Conservation (phyloP, 768 basidiomycete genomes). For the Tulasnella sp. region DNA sequence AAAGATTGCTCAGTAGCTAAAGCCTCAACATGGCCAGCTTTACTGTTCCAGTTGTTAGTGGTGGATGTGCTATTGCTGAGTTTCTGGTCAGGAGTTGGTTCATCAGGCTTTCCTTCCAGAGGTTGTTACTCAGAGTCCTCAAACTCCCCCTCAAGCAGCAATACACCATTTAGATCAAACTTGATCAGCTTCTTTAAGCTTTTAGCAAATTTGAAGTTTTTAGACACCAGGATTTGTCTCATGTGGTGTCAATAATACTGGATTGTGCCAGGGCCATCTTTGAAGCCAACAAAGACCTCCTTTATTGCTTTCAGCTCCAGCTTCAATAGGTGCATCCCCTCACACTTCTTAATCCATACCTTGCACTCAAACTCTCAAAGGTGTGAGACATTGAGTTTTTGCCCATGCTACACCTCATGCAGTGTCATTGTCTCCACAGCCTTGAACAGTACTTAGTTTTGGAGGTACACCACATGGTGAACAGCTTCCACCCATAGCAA, state of each 20-base stretch:
- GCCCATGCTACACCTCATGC: background rate
- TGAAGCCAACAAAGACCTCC: slow-evolving; percentile 7
- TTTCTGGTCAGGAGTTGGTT: too few relatives aligned
- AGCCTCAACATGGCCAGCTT: too few relatives aligned
- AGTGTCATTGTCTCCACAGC: background rate
- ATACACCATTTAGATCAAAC: too few relatives aligned
- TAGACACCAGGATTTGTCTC: background rate
- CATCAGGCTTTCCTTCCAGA: too few relatives aligned
- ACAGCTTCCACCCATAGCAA: slow-evolving; percentile 13
- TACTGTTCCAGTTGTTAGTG: too few relatives aligned
- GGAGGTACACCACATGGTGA: background rate
- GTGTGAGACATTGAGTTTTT: slow-evolving; percentile 9
- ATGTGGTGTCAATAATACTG: slow-evolving; percentile 10
- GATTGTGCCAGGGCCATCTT: background rate
- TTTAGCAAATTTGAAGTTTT: background rate
- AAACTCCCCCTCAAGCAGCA: background rate
- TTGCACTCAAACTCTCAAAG: slow-evolving; percentile 9
- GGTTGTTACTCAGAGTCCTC: too few relatives aligned
- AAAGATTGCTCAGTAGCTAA: too few relatives aligned
- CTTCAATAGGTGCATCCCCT: slow-evolving; percentile 23
- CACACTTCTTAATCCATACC: background rate
- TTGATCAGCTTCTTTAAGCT: too few relatives aligned
- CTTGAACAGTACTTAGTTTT: background rate
- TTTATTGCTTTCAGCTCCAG: background rate
- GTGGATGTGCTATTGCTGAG: too few relatives aligned